Conservation (phyloP, 139 green algal genomes). For the Picochlorum costavermella region DNA sequence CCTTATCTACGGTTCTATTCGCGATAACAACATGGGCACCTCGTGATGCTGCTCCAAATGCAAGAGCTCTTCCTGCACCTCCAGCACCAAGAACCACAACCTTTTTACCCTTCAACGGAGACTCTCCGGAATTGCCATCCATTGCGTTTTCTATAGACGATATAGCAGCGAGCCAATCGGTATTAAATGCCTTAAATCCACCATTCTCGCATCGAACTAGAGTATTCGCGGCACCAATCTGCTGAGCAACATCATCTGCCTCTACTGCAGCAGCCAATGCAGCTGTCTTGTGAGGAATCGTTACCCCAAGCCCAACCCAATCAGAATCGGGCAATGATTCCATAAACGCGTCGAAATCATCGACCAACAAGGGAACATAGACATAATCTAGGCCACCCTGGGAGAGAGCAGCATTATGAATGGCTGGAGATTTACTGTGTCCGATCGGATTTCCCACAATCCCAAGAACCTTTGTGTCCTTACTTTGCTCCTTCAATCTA, state of each 20-base stretch:
- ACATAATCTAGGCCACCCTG: conserved; percentile 65
- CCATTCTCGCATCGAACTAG: conserved; percentile 68
- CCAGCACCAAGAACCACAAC: conserved; percentile 92
- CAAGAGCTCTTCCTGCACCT: conserved; percentile 80
- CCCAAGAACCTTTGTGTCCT: conserved; percentile 63
- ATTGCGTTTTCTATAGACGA: conserved; percentile 75
- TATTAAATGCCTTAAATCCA: conserved; percentile 84
- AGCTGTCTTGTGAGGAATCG: conserved; percentile 93
- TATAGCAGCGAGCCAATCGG: conserved; percentile 86
- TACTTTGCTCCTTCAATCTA: conserved; percentile 42
- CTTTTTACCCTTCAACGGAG: conserved; percentile 53
- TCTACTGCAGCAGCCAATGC: conserved; percentile 56
- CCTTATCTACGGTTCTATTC: conserved; percentile 60
- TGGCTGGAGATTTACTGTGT: conserved; percentile 73
- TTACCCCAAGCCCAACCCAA: conserved; percentile 77
- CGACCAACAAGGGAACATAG: conserved; percentile 92
- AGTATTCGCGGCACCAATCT: conserved; percentile 94
- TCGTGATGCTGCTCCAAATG: conserved; percentile 72
- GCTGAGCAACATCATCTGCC: conserved; percentile 62
- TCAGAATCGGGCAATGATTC: conserved; percentile 25
- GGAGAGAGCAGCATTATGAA: conserved; percentile 80
- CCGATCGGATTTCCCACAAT: conserved; percentile 87
- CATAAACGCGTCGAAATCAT: conserved; percentile 69
- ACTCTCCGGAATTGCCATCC: not conserved
- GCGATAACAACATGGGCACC: conserved; percentile 62